Percentiles rank a stretch among this genome's conserved stretches.
Conservation (phyloP, 495 filamentous ascomycete species). For the Barbatosphaeria neglecta region DNA sequence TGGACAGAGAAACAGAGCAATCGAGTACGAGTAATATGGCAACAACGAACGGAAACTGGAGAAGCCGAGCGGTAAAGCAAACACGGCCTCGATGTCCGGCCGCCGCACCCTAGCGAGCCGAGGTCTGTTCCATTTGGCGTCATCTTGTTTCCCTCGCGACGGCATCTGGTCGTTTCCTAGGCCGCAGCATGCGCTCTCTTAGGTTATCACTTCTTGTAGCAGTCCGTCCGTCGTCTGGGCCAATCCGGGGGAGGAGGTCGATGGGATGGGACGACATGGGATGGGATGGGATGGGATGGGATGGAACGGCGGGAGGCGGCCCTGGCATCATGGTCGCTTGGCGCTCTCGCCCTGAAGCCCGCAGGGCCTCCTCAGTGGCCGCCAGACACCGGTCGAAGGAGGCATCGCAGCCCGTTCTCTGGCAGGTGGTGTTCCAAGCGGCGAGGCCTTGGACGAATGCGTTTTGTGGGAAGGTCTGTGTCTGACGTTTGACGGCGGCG, state of each 20-base stretch:
- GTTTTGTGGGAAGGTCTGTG: slow-evolving; percentile 12
- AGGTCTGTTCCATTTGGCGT: not conserved
- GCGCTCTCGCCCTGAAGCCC: not conserved
- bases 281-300: not conserved
- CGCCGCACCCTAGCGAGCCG: not conserved
- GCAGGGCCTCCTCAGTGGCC: not conserved
- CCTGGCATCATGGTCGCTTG: too few species aligned
- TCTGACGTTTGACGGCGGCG: slow-evolving; percentile 16
- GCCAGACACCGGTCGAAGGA: not conserved
- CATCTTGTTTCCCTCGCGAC: not conserved
- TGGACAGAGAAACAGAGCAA: not conserved
- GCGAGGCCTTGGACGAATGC: not conserved
- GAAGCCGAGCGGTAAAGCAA: not conserved
- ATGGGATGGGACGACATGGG: not conserved
- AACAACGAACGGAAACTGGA: not conserved
- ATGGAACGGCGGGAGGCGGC: not conserved
- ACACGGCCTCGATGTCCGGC: not conserved
- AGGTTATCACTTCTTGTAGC: not conserved
- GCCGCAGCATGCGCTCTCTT: not conserved
- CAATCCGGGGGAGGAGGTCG: not conserved
- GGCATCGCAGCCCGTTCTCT: not conserved
- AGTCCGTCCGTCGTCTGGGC: not conserved
- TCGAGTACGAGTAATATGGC: not conserved
- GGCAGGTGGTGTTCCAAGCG: slow-evolving; percentile 5
- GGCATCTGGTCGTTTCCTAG: not conserved